Evolutionary conservation across 2,329 filamentous ascomycete species (phyloP).

Genomic region (Alternaria atra): DNA sequence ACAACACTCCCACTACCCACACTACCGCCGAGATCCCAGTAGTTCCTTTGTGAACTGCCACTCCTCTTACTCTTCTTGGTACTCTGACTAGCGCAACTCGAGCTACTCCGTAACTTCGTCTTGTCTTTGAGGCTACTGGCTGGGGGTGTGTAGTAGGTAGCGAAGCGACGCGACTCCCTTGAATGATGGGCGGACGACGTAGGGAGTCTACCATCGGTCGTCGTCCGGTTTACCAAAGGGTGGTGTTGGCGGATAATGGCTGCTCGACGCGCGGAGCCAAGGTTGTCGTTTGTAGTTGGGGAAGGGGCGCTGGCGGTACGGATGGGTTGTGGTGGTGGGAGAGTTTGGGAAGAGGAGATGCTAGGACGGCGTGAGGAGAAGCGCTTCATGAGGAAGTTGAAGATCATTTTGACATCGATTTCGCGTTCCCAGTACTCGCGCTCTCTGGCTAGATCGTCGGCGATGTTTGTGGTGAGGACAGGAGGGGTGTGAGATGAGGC

Average conservation of each 20-base stretch:
- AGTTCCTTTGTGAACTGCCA: conserved; percentile 79
- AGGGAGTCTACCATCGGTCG: conserved; percentile 33
- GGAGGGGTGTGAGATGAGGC: conserved; percentile 54
- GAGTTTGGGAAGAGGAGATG: conserved; percentile 22
- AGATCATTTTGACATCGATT: conserved; percentile 89
- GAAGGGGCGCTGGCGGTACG: neutral
- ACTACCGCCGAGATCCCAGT: conserved; percentile 89
- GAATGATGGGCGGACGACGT: conserved; percentile 30
- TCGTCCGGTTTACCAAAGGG: conserved; percentile 74
- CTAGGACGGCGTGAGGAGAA: conserved; percentile 49
- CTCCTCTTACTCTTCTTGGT: conserved; percentile 76
- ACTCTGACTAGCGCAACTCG: conserved; percentile 87
- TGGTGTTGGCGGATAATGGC: conserved; percentile 89
- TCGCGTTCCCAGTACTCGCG: conserved; percentile 92
- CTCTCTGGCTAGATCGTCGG: conserved; percentile 56
- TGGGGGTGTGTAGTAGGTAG: conserved; percentile 11
- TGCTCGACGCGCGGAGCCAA: conserved; percentile 68
- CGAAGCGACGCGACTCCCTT: conserved; percentile 26
- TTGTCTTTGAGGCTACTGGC: neutral
- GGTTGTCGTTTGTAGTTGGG: conserved; percentile 26
- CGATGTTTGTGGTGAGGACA: conserved; percentile 24
- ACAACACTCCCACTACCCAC: conserved; percentile 71
- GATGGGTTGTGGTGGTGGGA: conserved; percentile 11
- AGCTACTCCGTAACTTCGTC: conserved; percentile 53
- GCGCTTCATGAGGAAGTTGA: conserved; percentile 66